Percentiles rank a stretch among this genome's conserved stretches.
Conservation (phyloP, 2,329 filamentous ascomycete species). For the Fusarium xyrophilum region DNA sequence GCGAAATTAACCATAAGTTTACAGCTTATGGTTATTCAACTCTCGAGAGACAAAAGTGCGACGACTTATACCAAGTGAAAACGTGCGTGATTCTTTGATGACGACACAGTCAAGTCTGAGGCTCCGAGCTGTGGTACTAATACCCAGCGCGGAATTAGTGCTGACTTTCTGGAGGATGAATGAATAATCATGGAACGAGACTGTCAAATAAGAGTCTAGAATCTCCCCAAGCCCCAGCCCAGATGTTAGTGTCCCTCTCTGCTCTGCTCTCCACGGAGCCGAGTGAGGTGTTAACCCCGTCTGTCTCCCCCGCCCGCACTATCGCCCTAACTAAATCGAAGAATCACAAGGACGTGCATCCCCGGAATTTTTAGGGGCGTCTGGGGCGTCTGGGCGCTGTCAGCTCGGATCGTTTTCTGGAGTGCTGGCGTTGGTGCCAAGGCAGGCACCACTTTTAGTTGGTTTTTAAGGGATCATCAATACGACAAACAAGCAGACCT, state of each 20-base stretch:
- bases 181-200: slow-evolving; percentile 17
- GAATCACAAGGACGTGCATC: slow-evolving; percentile 4
- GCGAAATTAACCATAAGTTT: slow-evolving; percentile 8
- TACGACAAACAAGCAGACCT: slow-evolving; percentile 8
- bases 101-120: slow-evolving; percentile 24
- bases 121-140: slow-evolving; percentile 1
- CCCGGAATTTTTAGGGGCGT: slow-evolving; percentile 14
- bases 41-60: neutral
- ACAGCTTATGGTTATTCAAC: slow-evolving; percentile 18
- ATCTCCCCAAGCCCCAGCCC: neutral
- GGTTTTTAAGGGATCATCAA: slow-evolving; percentile 22
- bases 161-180: slow-evolving; percentile 17
- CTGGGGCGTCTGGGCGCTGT: slow-evolving; percentile 11
- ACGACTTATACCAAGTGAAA: neutral
- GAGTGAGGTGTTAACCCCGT: neutral
- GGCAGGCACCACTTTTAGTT: slow-evolving; percentile 3
- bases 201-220: slow-evolving; percentile 7
- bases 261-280: neutral
- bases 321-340: slow-evolving; percentile 6
- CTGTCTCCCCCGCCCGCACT: slow-evolving; percentile 3
- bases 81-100: slow-evolving; percentile 22
- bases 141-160: slow-evolving; percentile 22
- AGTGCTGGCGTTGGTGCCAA: slow-evolving; percentile 22
- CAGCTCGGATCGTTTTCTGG: slow-evolving; percentile 6
- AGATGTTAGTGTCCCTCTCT: neutral